A percentile compares a stretch with the other conserved stretches of the same genome.
These are phyloP conservation scores for Pleodorina starrii DNA, from an alignment of 139 green algal species.

Conservation along the genomic window DNA sequence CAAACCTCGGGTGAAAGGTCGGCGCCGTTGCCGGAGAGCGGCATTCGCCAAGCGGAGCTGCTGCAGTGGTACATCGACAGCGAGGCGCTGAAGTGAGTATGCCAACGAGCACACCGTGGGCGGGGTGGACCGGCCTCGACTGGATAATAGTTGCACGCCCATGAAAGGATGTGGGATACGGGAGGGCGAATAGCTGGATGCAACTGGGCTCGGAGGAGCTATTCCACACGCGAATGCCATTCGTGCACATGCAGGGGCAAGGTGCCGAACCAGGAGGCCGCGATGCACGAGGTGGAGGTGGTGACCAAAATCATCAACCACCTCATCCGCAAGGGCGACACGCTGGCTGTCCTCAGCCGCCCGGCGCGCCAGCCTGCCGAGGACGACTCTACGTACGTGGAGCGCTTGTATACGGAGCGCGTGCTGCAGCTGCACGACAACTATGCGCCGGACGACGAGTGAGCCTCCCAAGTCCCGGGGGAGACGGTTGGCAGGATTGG, in stretches of 20 bases:
- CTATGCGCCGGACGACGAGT: constrained; percentile 69
- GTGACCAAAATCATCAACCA: constrained; percentile 82
- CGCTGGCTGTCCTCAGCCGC: constrained; percentile 75
- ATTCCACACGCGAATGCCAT: neutral
- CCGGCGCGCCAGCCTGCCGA: constrained; percentile 74
- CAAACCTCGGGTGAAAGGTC: neutral
- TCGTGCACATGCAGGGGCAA: constrained; percentile 44
- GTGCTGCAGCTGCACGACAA: constrained; percentile 87
- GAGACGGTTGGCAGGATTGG: no score
- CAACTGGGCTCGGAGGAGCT: no score
- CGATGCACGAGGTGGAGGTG: constrained; percentile 59
- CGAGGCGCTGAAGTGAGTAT: constrained; percentile 64
- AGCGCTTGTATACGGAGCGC: constrained; percentile 74
- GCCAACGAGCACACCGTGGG: neutral
- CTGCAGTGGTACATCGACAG: constrained; percentile 90
- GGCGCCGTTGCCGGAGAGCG: constrained; percentile 43
- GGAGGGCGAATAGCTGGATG: no score
- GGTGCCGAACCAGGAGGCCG: constrained; percentile 59
- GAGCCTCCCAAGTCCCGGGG: neutral
- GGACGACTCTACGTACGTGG: constrained; percentile 63
- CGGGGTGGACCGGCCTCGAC: no score
- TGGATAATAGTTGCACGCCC: no score
- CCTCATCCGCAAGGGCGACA: constrained; percentile 78
- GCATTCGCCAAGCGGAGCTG: constrained; percentile 83
- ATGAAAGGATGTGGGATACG: no score